Evolutionary conservation across 2,329 filamentous ascomycete genomes (phyloP), one percentile per base, ranked within the genome.

Genomic region (Aspergillus aculeatus): DNA sequence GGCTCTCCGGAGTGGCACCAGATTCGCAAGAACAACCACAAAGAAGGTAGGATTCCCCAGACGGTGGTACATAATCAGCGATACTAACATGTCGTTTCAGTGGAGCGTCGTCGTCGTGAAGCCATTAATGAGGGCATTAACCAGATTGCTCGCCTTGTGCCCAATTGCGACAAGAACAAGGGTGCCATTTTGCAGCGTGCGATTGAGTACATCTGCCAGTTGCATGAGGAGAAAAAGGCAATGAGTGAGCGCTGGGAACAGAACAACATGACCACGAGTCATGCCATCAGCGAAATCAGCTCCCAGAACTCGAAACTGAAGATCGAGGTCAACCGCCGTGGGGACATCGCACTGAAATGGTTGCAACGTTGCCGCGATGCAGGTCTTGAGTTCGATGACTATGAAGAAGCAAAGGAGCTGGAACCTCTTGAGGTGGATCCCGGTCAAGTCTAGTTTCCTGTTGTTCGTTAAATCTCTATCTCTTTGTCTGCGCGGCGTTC

Each of bases 61-160:
- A 16, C 7, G 32, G 32, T 14, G 47, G 52, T 14, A 19, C 56
- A 10, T 21, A 52, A 62, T 68, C 73, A n/a, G 16, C 19, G 21
- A 3, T 35, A 12, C 76, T 67, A 61, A 67, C 51, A 66, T 68
- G 5, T 41, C 38, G 50, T 14, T 12, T 4, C 57, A 98, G 95
- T 99, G 63, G 95, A 99, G 79, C 92, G 95, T 62, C 91, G 95
- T 60, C 92, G 95, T 49, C 91, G 95, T 64, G 95, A 99, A 78
- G 97, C 95, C 0, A 99, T 99, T 75, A 99, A 99, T 67, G 95
- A 99, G 78, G 95, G 95, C 53, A 99, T 99, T 69, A 98, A 97
- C 72, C 95, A 98, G 77, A 86, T 99, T 31, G 91, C 94, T 67
- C 98, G 97, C 80, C 96, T 99, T 66, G 95, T 99, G 0, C 95